Evolutionary conservation across 495 filamentous ascomycete species (phyloP).

Genomic region (Chlorociboria aeruginascens): DNA sequence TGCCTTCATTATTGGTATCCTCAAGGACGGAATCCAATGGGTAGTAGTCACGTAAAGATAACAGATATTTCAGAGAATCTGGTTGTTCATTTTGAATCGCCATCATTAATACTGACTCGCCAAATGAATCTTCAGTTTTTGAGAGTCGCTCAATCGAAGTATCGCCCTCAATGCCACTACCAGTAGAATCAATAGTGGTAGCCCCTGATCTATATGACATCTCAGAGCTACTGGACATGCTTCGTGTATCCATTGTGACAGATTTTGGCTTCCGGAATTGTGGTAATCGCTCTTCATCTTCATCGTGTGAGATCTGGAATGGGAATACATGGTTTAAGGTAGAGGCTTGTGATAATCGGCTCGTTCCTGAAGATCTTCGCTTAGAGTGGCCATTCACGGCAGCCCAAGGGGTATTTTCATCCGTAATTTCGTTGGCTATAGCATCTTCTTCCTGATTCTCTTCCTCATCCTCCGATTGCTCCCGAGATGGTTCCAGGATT

Average conservation of each 20-base stretch:
- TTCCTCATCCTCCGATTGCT: slow-evolving; percentile 24
- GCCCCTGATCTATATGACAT: slow-evolving; percentile 66
- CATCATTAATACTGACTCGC: slow-evolving; percentile 94
- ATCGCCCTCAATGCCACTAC: slow-evolving; percentile 69
- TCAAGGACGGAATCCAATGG: slow-evolving; percentile 55
- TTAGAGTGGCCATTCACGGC: slow-evolving; percentile 33
- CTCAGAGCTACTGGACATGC: slow-evolving; percentile 74
- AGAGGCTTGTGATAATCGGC: slow-evolving; percentile 30
- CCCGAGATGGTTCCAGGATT: slow-evolving; percentile 57
- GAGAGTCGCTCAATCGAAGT: slow-evolving; percentile 71
- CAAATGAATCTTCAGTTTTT: slow-evolving; percentile 67
- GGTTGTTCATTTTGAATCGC: slow-evolving; percentile 67
- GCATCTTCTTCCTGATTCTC: slow-evolving; percentile 30
- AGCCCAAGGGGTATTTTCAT: slow-evolving; percentile 21
- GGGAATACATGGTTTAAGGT: slow-evolving; percentile 82
- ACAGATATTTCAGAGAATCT: slow-evolving; percentile 61
- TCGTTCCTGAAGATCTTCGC: slow-evolving; percentile 31
- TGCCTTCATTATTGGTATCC: slow-evolving; percentile 79
- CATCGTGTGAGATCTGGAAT: slow-evolving; percentile 48
- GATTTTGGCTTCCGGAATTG: slow-evolving; percentile 50
- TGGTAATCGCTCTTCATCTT: slow-evolving; percentile 22
- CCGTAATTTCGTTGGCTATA: slow-evolving; percentile 24
- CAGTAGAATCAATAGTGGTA: slow-evolving; percentile 60
- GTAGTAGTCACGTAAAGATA: slow-evolving; percentile 65
- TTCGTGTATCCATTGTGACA: slow-evolving; percentile 80